A percentile compares a stretch with the other conserved stretches of the same genome.
Conservation (phyloP, 2,329 filamentous ascomycete genomes). For the Nothophoma quercina region DNA sequence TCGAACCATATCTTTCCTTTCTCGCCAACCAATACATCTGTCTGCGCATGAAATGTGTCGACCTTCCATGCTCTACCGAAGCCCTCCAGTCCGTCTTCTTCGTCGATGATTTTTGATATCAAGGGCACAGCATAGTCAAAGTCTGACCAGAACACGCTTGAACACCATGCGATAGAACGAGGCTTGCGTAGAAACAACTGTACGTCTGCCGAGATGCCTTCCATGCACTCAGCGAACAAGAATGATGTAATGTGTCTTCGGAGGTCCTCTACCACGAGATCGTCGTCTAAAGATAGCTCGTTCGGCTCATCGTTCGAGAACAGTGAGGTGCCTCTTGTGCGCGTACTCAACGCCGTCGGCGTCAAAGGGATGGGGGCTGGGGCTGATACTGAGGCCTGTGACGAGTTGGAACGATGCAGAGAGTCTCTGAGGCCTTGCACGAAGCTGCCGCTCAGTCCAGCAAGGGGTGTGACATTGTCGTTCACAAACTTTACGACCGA, state of each 20-base stretch:
- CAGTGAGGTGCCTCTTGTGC: constrained; percentile 8
- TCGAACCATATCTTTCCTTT: constrained; percentile 40
- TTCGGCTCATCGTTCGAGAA: neutral
- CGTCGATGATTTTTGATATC: constrained; percentile 28
- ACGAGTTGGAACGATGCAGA: constrained; percentile 11
- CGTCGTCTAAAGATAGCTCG: constrained; percentile 25
- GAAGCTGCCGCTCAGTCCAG: constrained; percentile 28
- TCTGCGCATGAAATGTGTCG: constrained; percentile 39
- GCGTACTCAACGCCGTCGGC: constrained; percentile 2
- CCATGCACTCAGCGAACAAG: constrained; percentile 36
- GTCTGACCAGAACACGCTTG: constrained; percentile 33
- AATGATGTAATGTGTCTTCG: constrained; percentile 31
- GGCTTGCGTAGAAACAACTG: constrained; percentile 35
- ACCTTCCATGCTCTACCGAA: constrained; percentile 27
- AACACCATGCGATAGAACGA: constrained; percentile 32
- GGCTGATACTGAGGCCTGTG: neutral
- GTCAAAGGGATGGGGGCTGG: constrained; percentile 25
- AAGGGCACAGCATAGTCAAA: constrained; percentile 35
- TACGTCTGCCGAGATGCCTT: constrained; percentile 38
- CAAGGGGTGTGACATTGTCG: constrained; percentile 34
- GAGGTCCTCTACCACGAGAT: constrained; percentile 30
- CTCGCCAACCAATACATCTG: constrained; percentile 39
- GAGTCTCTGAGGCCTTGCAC: constrained; percentile 24
- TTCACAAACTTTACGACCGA: constrained; percentile 30
- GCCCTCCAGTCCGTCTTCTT: constrained; percentile 14